Base-by-base conservation (phyloP, 805 yeast genomes). In the Helenozyma rhizophorensis region DNA sequence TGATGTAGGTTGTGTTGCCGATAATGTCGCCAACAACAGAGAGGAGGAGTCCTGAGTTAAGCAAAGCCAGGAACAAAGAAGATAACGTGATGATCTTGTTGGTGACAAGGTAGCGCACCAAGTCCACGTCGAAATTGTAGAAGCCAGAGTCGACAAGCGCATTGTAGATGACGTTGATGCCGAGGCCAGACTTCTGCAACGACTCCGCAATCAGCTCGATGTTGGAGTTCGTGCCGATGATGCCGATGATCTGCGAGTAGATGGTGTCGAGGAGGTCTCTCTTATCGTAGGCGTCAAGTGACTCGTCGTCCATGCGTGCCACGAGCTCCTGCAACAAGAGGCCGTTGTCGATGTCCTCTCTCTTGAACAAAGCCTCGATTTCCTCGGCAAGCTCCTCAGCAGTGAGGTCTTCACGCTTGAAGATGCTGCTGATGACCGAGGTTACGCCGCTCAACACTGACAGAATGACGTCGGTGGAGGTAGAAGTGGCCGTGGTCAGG, bases 101-200 rank as follows among this genome's bases (percentile, higher is more conserved):
- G 18, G 32, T 27, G 7, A 43, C 34, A 19, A 51, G 39, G 26
- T 42, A 37, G 10, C 34, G 38, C 30, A 39, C 30, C 33, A 49
- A 43, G 27, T 45, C 36, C n/a, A 38, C 45, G 29, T 42, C 47
- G 16, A 51, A 51, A 14, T 28, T 29, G 30, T 42, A 48, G 34
- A 41, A 42, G 25, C 39, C 45, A 1, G 42, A 26, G 34, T 51
- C 50, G 9, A 36, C 35, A 19, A 51, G 27, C 5, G 41, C 41
- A 14, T 38, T 39, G 33, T 44, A 34, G 14, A 45, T 36, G 19
- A 49, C 43, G 13, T 45, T 45, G 9, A 43, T 39, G 14, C 42
- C 55, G 27, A 51, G 43, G n/a, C 55, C 55, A 8, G 54, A 49
- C 39, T 49, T 49, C 11, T 35, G 31, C 38, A 51, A 43, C 4